Conservation (phyloP, 805 yeast species). For the Kodamaea nitidulidarum region DNA sequence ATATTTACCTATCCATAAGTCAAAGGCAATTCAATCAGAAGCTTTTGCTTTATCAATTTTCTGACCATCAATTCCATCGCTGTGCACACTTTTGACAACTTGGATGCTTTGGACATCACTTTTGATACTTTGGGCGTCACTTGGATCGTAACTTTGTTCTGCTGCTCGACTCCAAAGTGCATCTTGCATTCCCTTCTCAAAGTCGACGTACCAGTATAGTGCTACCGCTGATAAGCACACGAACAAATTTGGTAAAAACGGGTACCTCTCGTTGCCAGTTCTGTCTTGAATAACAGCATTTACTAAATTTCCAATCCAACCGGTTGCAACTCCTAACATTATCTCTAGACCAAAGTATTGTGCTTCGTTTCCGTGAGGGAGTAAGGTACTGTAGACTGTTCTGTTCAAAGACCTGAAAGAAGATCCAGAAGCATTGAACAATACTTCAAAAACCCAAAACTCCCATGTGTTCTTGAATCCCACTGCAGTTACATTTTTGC, state of each 20-base stretch:
- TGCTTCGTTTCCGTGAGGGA: constrained; percentile 41
- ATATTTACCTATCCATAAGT: too few relatives aligned
- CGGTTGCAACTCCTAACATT: constrained; percentile 38
- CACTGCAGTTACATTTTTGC: constrained; percentile 15
- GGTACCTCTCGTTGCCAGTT: constrained; percentile 33
- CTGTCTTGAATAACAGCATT: constrained; percentile 39
- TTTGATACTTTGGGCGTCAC: too few relatives aligned
- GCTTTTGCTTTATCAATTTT: too few relatives aligned
- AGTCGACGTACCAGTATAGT: constrained; percentile 25
- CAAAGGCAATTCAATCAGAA: too few relatives aligned
- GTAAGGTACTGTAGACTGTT: constrained; percentile 31
- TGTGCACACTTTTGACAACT: too few relatives aligned
- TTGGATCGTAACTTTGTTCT: background rate
- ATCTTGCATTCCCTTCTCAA: constrained; percentile 28
- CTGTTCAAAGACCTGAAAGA: constrained; percentile 36
- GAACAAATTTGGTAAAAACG: constrained; percentile 34
- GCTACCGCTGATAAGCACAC: constrained; percentile 23
- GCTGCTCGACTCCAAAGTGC: constrained; percentile 13
- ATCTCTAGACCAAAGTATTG: constrained; percentile 41
- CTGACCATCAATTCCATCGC: too few relatives aligned
- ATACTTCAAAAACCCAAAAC: constrained; percentile 38
- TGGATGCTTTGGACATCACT: too few relatives aligned
- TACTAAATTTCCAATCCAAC: constrained; percentile 39
- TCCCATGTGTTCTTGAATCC: constrained; percentile 43
- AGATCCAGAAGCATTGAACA: constrained; percentile 32